These are phyloP conservation scores for Hypoxylon crocopeplum DNA, from an alignment of 495 filamentous ascomycete species.

Conservation along the genomic window DNA sequence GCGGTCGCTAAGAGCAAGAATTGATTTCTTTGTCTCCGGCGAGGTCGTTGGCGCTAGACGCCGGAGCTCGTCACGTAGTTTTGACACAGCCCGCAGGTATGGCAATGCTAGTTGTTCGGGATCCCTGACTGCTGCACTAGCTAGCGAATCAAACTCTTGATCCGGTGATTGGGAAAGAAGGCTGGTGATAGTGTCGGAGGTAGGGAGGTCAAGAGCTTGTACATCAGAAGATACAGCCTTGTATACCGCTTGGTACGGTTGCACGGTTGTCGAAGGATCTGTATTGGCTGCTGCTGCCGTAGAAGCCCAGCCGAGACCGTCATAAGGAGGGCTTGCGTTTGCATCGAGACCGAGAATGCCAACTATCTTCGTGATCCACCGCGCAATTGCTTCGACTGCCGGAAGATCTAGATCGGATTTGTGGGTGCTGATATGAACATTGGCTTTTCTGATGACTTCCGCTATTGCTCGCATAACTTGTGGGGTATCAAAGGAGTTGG, in stretches of 20 bases:
- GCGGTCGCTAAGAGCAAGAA: conserved; percentile 75
- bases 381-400: conserved; percentile 66
- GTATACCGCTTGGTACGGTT: conserved; percentile 52
- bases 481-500: conserved; percentile 90
- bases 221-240: conserved; percentile 48
- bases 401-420: conserved; percentile 57
- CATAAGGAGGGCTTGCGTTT: conserved; percentile 61
- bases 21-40: conserved; percentile 60
- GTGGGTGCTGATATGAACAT: conserved; percentile 68
- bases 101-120: conserved; percentile 64
- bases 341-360: conserved; percentile 86
- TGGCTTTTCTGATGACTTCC: conserved; percentile 75
- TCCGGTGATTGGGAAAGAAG: conserved; percentile 48
- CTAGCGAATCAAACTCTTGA: conserved; percentile 50
- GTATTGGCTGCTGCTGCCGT: conserved; percentile 61
- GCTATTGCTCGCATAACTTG: conserved; percentile 75
- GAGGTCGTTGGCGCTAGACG: conserved; percentile 61
- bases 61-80: conserved; percentile 72
- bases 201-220: conserved; percentile 35
- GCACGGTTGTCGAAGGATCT: conserved; percentile 51
- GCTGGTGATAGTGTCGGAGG: conserved; percentile 43
- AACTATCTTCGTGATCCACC: conserved; percentile 84
- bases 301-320: conserved; percentile 82
- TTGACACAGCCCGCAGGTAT: conserved; percentile 68
- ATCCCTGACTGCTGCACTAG: conserved; percentile 48